Conservation (phyloP, 192 early-diverging fungal species). For the Umbelopsis ramanniana region DNA sequence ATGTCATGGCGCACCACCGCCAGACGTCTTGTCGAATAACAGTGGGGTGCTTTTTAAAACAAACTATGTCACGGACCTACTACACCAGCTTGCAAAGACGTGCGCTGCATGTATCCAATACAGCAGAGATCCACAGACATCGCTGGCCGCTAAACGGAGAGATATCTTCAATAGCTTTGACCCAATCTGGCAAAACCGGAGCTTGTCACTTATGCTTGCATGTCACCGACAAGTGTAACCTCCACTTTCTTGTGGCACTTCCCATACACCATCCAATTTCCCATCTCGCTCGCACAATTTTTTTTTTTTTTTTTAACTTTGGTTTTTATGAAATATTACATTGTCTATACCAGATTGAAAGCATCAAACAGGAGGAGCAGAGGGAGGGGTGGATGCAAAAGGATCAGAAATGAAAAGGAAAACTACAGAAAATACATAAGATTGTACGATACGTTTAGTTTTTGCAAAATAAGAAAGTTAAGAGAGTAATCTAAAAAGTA, state of each 20-base stretch:
- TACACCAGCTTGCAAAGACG: too few species aligned
- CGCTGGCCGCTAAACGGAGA: background rate
- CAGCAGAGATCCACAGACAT: too few species aligned
- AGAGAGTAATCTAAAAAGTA: conserved; percentile 1
- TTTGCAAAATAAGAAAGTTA: background rate
- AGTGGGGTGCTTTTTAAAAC: too few species aligned
- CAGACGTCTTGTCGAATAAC: too few species aligned
- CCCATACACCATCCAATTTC: conserved; percentile 4
- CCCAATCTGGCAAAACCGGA: conserved; percentile 13
- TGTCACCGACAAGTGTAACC: conserved; percentile 19
- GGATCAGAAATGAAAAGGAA: background rate
- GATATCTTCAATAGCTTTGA: conserved; percentile 9
- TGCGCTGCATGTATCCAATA: too few species aligned
- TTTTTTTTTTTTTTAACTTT: background rate
- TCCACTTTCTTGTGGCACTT: conserved; percentile 21
- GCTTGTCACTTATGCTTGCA: conserved; percentile 3
- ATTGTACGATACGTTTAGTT: background rate
- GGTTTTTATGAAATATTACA: conserved; percentile 6
- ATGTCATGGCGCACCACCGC: too few species aligned
- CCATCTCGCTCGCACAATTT: background rate
- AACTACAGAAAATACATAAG: background rate
- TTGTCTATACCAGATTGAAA: background rate
- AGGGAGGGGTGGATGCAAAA: background rate
- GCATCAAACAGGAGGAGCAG: background rate
- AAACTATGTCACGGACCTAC: too few species aligned